These are phyloP conservation scores for Yamadazyma dendronema DNA, from an alignment of 1,139 yeast species.

Conservation along the genomic window DNA sequence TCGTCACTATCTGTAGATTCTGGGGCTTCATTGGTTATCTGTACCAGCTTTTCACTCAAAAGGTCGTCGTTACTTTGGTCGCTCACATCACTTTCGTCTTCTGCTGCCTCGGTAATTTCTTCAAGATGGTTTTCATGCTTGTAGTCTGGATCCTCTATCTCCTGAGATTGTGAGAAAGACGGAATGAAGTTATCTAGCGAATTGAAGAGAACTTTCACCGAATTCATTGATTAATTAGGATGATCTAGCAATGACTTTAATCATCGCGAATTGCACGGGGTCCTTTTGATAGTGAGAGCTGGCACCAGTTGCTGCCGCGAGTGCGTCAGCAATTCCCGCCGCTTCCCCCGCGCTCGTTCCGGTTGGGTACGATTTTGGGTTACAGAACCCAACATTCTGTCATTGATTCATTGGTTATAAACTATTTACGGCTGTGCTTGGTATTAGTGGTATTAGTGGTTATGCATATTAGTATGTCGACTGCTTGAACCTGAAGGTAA, in stretches of 20 bases:
- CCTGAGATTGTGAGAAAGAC: conserved; percentile 1
- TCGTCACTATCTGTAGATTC: neutral
- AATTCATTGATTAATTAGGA: conserved; percentile 28
- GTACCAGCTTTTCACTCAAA: too few relatives aligned
- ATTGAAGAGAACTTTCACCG: conserved; percentile 35
- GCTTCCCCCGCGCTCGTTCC: neutral
- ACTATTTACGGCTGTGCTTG: too few relatives aligned
- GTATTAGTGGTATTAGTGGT: too few relatives aligned
- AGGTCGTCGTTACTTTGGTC: too few relatives aligned
- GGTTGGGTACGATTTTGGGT: neutral
- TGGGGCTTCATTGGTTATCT: neutral
- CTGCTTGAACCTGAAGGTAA: too few relatives aligned
- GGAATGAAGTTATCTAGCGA: conserved; percentile 37
- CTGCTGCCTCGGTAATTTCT: too few relatives aligned
- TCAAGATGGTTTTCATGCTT: conserved; percentile 5
- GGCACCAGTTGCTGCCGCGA: neutral
- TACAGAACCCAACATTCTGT: too few relatives aligned
- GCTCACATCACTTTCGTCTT: too few relatives aligned
- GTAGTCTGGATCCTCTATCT: neutral
- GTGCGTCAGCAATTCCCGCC: neutral
- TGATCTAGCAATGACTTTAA: neutral
- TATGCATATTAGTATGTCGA: too few relatives aligned
- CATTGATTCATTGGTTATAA: too few relatives aligned
- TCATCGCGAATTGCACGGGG: neutral
- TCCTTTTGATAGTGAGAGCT: neutral